Conservation (phyloP, 2,329 filamentous ascomycete species). For the Apiospora koreana region DNA sequence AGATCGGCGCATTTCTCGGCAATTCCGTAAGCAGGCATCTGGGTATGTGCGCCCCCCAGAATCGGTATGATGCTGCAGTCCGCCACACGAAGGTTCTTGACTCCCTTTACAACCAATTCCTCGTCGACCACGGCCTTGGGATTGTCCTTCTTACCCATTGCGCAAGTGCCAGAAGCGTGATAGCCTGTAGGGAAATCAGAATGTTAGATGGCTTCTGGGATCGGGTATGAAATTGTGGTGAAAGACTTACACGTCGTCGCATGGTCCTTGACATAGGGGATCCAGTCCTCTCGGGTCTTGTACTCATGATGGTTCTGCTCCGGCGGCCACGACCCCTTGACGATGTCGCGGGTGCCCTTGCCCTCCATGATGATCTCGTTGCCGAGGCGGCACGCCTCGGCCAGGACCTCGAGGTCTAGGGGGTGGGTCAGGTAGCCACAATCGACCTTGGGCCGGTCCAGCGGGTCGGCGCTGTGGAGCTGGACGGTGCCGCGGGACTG, state of each 20-base stretch:
- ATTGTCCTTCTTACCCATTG: slow-evolving; percentile 49
- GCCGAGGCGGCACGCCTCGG: slow-evolving; percentile 57
- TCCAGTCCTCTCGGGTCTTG: slow-evolving; percentile 58
- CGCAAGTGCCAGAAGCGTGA: slow-evolving; percentile 57
- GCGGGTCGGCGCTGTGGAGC: slow-evolving; percentile 48
- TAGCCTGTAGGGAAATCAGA: slow-evolving; percentile 43
- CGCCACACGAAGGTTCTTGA: slow-evolving; percentile 53
- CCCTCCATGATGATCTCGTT: slow-evolving; percentile 63
- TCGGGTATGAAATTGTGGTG: neutral
- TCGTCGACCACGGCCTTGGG: slow-evolving; percentile 53
- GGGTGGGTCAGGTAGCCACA: slow-evolving; percentile 60
- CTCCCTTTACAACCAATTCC: slow-evolving; percentile 52
- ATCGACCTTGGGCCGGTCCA: slow-evolving; percentile 56
- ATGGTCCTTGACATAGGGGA: slow-evolving; percentile 55
- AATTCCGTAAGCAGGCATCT: slow-evolving; percentile 57
- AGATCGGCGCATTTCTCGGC: slow-evolving; percentile 48
- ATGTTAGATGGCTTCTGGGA: neutral
- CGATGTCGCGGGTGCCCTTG: slow-evolving; percentile 56
- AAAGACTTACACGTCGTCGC: slow-evolving; percentile 57
- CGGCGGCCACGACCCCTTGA: slow-evolving; percentile 61
- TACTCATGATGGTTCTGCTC: slow-evolving; percentile 52
- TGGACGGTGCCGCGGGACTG: slow-evolving; percentile 57
- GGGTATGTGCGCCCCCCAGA: slow-evolving; percentile 51
- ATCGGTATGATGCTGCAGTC: slow-evolving; percentile 55
- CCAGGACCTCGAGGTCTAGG: slow-evolving; percentile 59